Conservation (phyloP, 352 stramenopile species). For the Phytophthora vignae region DNA sequence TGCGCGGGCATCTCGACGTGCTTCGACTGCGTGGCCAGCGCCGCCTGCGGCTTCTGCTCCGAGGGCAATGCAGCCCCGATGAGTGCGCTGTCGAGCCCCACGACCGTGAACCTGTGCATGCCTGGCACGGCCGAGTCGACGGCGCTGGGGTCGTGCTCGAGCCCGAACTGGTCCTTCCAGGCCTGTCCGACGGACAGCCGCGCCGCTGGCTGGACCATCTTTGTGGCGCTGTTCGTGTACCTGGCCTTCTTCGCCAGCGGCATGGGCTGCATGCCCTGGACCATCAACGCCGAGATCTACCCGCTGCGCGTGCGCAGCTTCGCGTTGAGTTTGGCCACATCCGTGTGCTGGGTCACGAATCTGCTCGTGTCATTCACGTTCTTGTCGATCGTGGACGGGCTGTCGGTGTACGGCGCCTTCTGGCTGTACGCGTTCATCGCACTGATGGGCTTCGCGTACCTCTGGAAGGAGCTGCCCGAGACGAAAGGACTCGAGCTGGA, state of each 20-base stretch:
- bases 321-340: constrained; percentile 72
- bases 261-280: constrained; percentile 94
- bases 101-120: constrained; percentile 38
- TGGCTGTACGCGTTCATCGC: constrained; percentile 92
- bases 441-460: constrained; percentile 70
- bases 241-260: constrained; percentile 82
- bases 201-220: constrained; percentile 46
- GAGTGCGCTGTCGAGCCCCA: constrained; percentile 9
- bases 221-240: constrained; percentile 79
- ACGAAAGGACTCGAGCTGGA: constrained; percentile 94
- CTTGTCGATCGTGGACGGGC: constrained; percentile 62
- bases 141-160: constrained; percentile 29
- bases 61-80: constrained; percentile 24
- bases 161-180: constrained; percentile 49
- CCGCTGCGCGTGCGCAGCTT: constrained; percentile 89
- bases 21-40: constrained; percentile 73
- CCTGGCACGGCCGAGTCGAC: constrained; percentile 26
- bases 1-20: constrained; percentile 62
- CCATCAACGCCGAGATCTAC: constrained; percentile 97
- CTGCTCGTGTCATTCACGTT: constrained; percentile 92
- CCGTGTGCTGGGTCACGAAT: neutral
- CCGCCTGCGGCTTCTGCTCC: constrained; percentile 53
- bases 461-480: constrained; percentile 90
- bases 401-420: constrained; percentile 57
- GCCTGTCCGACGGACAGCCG: constrained; percentile 57